Percentiles rank a stretch among this genome's conserved stretches.
phyloP scores from a whole-genome alignment of 768 basidiomycete species.

The Suillus paluster region DNA sequence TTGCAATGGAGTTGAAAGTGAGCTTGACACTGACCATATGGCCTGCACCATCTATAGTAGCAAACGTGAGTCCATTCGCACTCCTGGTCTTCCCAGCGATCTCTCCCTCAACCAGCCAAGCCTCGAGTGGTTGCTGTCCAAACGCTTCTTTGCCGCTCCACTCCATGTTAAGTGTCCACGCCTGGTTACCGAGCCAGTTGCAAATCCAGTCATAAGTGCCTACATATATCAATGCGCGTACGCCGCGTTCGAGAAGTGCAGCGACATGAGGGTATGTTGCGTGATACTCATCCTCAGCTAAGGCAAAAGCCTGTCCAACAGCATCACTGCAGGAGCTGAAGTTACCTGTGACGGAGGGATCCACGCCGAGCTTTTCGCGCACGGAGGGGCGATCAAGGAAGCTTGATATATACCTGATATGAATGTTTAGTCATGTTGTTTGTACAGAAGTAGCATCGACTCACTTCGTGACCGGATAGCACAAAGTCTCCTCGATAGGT shows the following conservation, averaged over 20 bases:
- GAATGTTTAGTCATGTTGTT: not conserved
- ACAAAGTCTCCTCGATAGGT: constrained; percentile 49
- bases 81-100: constrained; percentile 60
- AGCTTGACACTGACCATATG: constrained; percentile 60
- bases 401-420: constrained; percentile 53
- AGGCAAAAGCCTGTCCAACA: constrained; percentile 54
- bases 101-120: constrained; percentile 59
- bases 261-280: constrained; percentile 41
- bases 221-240: constrained; percentile 75
- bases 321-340: constrained; percentile 44
- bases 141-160: constrained; percentile 71
- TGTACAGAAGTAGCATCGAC: constrained; percentile 8
- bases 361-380: constrained; percentile 65
- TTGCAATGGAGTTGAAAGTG: not conserved
- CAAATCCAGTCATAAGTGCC: constrained; percentile 83
- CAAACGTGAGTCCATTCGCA: constrained; percentile 66
- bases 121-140: constrained; percentile 48
- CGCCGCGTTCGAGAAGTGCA: constrained; percentile 71
- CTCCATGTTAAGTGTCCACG: constrained; percentile 74
- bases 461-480: constrained; percentile 59
- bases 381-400: constrained; percentile 67
- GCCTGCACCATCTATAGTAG: constrained; percentile 68
- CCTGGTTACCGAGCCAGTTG: constrained; percentile 77
- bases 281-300: constrained; percentile 44
- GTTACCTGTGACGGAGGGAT: constrained; percentile 44